phyloP scores from a whole-genome alignment of 257 asterid species.

The Nicotiana otophora region DNA sequence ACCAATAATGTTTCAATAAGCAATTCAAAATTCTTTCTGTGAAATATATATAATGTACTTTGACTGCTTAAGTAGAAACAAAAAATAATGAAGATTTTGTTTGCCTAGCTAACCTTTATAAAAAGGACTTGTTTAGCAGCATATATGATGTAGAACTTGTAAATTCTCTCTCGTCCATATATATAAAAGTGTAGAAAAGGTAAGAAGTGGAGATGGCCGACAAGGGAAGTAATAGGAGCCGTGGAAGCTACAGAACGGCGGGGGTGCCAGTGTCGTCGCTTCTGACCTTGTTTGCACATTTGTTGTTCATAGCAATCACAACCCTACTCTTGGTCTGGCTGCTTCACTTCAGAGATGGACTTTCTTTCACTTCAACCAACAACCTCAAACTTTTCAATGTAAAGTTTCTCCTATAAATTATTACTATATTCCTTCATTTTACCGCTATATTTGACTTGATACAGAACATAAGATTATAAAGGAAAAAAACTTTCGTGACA shows the following conservation, averaged over 20 bases:
- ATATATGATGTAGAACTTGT: too few species aligned
- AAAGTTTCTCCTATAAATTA: neutral
- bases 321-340: neutral
- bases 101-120: neutral
- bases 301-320: conserved; percentile 2
- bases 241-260: neutral
- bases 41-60: neutral
- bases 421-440: neutral
- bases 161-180: neutral
- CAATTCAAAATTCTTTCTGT: neutral
- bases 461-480: neutral
- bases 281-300: neutral
- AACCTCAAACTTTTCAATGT: neutral
- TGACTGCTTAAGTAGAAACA: neutral
- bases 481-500: neutral
- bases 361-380: conserved; percentile 1
- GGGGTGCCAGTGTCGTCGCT: neutral
- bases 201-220: neutral
- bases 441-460: neutral
- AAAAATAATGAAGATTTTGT: neutral
- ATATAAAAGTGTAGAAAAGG: neutral
- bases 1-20: neutral
- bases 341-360: neutral
- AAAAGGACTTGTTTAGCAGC: neutral
- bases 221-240: neutral